Evolutionary conservation across 345 rosid species (phyloP), one percentile per base, ranked within the genome.

Genomic region (Arabidopsis thaliana): DNA sequence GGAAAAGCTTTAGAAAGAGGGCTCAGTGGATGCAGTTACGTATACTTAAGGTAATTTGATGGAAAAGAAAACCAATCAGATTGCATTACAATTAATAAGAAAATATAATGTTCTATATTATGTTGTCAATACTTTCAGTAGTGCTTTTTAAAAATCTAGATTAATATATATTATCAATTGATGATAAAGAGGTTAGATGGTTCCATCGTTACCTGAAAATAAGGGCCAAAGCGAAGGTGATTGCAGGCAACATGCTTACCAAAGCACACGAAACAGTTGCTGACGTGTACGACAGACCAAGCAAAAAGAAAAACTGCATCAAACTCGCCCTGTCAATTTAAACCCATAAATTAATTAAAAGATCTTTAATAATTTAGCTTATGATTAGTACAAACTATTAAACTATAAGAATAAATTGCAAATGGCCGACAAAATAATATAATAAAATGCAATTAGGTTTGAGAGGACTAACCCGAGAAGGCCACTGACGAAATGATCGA

Each of bases 241-340:
- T 61, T 40, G 84, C 91, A 50, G 91, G 91, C 48, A 85, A 84
- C 84, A 84, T 59, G 79, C 85, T 85, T 48, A 78, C n/a, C 71
- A 87, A 77, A 53, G 89, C 91, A 79, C 87, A 77, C 8, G 91
- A 45, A 45, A 84, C 85, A 3, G 89, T 84, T 58, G 89, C 86
- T 10, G 91, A 85, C 68, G 91, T 87, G 60, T 81, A 79, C 63
- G 85, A 79, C 60, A 87, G 80, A 16, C 91, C 91, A 28, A 84
- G 77, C 42, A 87, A 83, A 74, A 84, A 87, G 78, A 77, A 81
- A 64, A 79, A 85, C 36, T 83, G 88, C 16, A 78, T 67, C 42
- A 87, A 71, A 60, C 87, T 85, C 34, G 80, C 88, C 76, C 91
- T 87, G 79, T 14, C 38, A 52, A n/a, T 25, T 22, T 38, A 32